phyloP scores from a whole-genome alignment of 2,329 filamentous ascomycete species.

The Basipetospora chlamydospora region DNA sequence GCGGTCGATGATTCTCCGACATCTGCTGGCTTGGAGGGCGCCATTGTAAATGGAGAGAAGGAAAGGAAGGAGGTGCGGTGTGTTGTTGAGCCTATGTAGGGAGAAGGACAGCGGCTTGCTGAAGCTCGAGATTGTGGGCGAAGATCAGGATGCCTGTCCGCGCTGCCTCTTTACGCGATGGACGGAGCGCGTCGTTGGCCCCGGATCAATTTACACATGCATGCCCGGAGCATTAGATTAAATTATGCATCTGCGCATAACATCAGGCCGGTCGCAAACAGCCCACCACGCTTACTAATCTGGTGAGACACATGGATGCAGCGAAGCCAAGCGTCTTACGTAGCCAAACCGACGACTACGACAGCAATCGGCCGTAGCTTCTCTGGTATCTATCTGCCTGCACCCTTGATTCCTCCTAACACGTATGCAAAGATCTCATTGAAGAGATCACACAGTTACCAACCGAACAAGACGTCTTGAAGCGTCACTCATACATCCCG shows the following conservation, averaged over 20 bases:
- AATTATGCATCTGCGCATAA: background rate
- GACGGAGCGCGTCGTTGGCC: constrained; percentile 1
- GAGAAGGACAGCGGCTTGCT: background rate
- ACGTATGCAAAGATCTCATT: no score
- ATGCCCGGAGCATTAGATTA: no score
- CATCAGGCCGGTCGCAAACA: no score
- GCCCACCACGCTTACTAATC: no score
- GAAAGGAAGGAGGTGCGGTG: background rate
- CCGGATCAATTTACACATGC: no score
- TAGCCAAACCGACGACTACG: constrained; percentile 1
- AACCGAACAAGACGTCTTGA: no score
- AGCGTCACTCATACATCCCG: no score
- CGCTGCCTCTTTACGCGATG: background rate
- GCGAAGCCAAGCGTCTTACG: constrained; percentile 4
- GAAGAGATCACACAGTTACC: no score
- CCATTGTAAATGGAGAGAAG: constrained; percentile 27
- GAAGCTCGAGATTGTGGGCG: background rate
- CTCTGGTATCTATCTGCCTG: constrained; percentile 1
- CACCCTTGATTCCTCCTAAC: background rate
- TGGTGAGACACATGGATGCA: no score
- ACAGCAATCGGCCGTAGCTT: background rate
- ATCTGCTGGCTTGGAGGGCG: constrained; percentile 33
- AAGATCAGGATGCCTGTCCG: background rate
- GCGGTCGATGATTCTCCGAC: constrained; percentile 47
- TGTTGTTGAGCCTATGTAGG: background rate